phyloP scores from a whole-genome alignment of 148 eudicot genomes.

The Bassia scoparia region DNA sequence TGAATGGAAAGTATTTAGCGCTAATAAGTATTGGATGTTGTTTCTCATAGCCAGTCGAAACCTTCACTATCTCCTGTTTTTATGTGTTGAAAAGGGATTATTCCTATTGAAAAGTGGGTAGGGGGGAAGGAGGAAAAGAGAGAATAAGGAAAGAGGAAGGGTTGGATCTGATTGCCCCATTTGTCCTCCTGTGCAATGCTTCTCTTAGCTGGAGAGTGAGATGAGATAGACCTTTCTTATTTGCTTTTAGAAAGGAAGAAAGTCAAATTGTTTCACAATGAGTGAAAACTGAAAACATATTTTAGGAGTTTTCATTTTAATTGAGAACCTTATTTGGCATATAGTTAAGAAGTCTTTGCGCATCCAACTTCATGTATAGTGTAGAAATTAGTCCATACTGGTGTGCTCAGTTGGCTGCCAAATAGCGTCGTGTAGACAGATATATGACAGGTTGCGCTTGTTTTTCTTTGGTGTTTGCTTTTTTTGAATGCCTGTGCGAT shows the following conservation, averaged over 20 bases:
- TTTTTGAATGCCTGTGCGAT: neutral
- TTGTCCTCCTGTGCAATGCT: constrained; percentile 2
- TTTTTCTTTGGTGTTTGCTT: neutral
- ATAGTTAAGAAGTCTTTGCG: neutral
- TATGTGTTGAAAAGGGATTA: neutral
- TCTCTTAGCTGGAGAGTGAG: constrained; percentile 9
- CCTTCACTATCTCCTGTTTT: too few relatives aligned
- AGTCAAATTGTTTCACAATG: neutral
- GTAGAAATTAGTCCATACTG: neutral
- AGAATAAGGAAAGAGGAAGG: constrained; percentile 12
- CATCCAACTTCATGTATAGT: neutral
- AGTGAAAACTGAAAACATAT: neutral
- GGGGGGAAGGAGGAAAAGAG: constrained; percentile 2
- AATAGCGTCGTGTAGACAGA: neutral
- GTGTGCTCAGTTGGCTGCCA: neutral
- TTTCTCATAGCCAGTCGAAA: neutral
- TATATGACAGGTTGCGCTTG: neutral
- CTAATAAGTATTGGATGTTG: neutral
- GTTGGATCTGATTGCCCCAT: constrained; percentile 11
- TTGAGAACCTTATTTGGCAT: neutral
- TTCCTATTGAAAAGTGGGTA: neutral
- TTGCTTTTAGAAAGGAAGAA: constrained; percentile 5
- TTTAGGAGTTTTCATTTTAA: neutral
- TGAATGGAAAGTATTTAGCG: neutral
- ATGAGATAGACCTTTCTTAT: constrained; percentile 22